Conservation (phyloP, 2,329 filamentous ascomycete species). For the Sphaceloma murrayae region DNA sequence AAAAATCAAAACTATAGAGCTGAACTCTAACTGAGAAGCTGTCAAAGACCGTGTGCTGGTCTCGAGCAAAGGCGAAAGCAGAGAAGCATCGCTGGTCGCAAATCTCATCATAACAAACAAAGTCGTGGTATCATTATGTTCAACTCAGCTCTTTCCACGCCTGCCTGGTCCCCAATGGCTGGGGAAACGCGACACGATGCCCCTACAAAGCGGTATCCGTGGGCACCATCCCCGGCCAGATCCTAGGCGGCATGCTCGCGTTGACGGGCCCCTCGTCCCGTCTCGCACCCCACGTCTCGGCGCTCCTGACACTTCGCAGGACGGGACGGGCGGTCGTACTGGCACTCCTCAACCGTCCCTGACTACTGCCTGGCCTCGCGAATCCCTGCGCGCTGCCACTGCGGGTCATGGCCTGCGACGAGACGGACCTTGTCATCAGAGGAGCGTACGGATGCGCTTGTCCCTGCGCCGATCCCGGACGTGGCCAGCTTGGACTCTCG, state of each 20-base stretch:
- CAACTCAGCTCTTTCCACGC: no score
- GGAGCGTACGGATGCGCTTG: no score
- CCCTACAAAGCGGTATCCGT: background rate
- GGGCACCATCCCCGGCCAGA: conserved; percentile 2
- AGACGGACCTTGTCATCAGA: no score
- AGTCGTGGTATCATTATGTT: background rate
- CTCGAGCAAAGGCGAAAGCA: no score
- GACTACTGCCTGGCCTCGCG: background rate
- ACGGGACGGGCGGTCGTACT: background rate
- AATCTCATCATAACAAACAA: background rate
- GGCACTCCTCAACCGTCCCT: conserved; percentile 3
- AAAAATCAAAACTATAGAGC: background rate
- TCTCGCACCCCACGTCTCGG: conserved; percentile 1
- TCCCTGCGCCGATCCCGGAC: no score
- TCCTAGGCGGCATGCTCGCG: conserved; percentile 12
- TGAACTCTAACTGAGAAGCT: background rate
- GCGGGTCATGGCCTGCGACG: background rate
- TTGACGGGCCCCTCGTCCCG: conserved; percentile 2
- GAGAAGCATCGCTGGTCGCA: background rate
- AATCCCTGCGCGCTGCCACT: conserved; percentile 6
- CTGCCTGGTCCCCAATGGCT: background rate
- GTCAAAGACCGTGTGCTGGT: background rate
- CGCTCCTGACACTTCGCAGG: conserved; percentile 12
- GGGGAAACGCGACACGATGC: background rate
- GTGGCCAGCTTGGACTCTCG: background rate